Conservation (phyloP, 2,329 filamentous ascomycete species). For the Talaromyces sp. region DNA sequence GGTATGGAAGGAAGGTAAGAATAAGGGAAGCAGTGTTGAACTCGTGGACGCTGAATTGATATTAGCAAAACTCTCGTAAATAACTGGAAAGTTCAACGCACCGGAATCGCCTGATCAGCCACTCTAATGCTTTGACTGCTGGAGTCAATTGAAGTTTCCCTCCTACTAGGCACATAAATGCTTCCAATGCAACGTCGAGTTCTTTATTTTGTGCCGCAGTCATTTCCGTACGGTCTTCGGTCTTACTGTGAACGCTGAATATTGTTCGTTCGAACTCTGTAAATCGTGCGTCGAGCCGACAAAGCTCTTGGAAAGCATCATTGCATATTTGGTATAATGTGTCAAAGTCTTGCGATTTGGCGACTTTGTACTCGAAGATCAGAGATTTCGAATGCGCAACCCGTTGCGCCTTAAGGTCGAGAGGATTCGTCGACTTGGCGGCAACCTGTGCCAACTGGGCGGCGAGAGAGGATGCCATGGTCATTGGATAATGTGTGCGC, state of each 20-base stretch:
- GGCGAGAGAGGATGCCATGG: conserved; percentile 81
- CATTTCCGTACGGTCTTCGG: conserved; percentile 82
- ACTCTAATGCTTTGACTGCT: conserved; percentile 87
- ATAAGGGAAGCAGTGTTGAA: conserved; percentile 77
- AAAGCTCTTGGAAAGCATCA: conserved; percentile 88
- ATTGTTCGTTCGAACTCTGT: conserved; percentile 69
- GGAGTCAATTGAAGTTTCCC: conserved; percentile 77
- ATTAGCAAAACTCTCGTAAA: conserved; percentile 16
- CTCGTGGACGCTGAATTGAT: conserved; percentile 70
- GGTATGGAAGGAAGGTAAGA: conserved; percentile 87
- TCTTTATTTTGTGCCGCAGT: conserved; percentile 76
- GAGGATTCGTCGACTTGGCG: conserved; percentile 80
- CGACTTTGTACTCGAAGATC: conserved; percentile 83
- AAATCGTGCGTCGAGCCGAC: conserved; percentile 79
- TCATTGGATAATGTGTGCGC: conserved; percentile 18
- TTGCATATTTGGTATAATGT: conserved; percentile 81
- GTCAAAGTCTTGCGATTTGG: conserved; percentile 84
- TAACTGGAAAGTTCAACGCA: conserved; percentile 40
- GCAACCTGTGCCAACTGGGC: conserved; percentile 92
- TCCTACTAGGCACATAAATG: conserved; percentile 77
- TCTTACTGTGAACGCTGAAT: conserved; percentile 91
- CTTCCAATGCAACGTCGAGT: conserved; percentile 72
- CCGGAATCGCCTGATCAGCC: conserved; percentile 88
- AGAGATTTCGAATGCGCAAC: conserved; percentile 89
- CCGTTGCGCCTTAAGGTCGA: conserved; percentile 91